Percentiles rank a stretch among this genome's conserved stretches.
These are phyloP conservation scores for Sinapis alba DNA, from an alignment of 441 rosid genomes.

Conservation along the genomic window DNA sequence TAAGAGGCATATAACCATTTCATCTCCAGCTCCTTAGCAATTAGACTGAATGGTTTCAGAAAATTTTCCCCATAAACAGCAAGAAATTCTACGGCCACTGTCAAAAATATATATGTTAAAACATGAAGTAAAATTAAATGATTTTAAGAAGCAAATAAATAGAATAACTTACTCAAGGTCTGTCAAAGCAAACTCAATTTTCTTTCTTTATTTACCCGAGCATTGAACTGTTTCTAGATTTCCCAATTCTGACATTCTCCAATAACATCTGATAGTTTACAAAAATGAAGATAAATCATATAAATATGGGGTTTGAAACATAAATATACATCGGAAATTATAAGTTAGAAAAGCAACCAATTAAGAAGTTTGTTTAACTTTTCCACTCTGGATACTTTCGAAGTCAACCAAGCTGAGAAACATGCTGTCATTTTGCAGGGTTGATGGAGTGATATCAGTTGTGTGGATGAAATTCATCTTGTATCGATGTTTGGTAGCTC, in stretches of 20 bases:
- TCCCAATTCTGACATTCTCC: not conserved
- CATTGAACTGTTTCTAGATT: not conserved
- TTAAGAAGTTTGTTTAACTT: not conserved
- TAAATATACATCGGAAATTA: too few relatives aligned
- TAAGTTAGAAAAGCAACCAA: not conserved
- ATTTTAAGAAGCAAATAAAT: too few relatives aligned
- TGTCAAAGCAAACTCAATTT: not conserved
- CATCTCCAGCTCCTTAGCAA: not conserved
- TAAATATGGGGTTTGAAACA: not conserved
- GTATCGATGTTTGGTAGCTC: not conserved
- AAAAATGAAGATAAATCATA: not conserved
- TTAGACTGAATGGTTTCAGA: not conserved
- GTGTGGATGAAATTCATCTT: not conserved
- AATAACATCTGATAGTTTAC: not conserved
- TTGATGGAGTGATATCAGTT: not conserved
- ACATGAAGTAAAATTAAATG: too few relatives aligned
- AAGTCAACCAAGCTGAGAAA: not conserved
- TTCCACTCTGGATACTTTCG: not conserved
- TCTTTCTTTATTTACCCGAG: not conserved
- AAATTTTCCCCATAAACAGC: not conserved
- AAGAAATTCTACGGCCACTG: not conserved
- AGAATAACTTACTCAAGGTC: not conserved
- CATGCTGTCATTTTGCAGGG: not conserved
- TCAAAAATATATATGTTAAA: not conserved
- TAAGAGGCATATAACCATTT: not conserved